Conservation (phyloP, 2,329 filamentous ascomycete species). For the Phoma sp. region DNA sequence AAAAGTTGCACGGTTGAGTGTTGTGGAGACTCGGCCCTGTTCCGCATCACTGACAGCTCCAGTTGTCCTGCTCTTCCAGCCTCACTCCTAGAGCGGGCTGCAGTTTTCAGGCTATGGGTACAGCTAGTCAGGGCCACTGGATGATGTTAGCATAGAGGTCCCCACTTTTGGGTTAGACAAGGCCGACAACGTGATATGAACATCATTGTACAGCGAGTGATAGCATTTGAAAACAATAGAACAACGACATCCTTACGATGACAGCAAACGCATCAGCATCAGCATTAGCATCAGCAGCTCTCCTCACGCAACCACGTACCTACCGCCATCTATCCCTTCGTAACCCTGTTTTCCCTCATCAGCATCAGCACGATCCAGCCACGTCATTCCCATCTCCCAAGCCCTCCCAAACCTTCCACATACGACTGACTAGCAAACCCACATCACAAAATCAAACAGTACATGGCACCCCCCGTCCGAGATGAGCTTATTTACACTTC, state of each 20-base stretch:
- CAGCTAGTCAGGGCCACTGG: background rate
- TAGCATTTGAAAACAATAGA: background rate
- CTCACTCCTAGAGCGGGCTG: background rate
- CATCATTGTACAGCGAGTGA: conserved; percentile 7
- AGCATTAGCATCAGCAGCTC: background rate
- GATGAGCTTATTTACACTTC: conserved; percentile 12
- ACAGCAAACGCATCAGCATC: background rate
- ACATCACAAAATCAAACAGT: background rate
- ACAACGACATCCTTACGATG: conserved; percentile 1
- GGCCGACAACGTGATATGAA: background rate
- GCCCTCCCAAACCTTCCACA: background rate
- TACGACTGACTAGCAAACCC: background rate
- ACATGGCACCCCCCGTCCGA: too few species aligned
- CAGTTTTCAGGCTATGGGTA: background rate
- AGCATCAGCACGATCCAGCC: background rate
- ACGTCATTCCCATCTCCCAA: background rate
- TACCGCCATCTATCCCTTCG: too few species aligned
- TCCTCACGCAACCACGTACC: background rate
- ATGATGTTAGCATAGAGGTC: background rate
- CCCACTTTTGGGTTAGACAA: background rate
- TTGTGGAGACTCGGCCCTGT: background rate
- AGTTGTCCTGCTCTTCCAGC: background rate
- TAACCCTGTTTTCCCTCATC: too few species aligned
- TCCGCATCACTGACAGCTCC: background rate
- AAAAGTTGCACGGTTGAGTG: conserved; percentile 48